A percentile compares a stretch with the other conserved stretches of the same genome.
These are phyloP conservation scores for Hevea brasiliensis DNA, from an alignment of 345 rosid genomes.

Conservation along the genomic window DNA sequence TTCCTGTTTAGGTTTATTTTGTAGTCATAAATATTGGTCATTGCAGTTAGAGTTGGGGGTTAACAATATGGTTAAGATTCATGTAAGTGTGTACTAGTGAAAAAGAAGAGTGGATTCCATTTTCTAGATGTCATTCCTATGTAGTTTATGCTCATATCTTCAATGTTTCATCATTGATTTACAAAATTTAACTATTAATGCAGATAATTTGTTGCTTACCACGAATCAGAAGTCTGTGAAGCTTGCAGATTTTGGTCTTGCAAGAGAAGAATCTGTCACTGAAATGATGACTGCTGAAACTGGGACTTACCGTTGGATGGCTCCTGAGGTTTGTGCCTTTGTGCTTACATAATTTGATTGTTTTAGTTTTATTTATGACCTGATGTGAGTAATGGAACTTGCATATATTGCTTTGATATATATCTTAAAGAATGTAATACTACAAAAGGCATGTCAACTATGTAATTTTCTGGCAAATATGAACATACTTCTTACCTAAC, in stretches of 20 bases:
- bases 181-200: slow-evolving; percentile 15
- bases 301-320: slow-evolving; percentile 99
- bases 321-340: slow-evolving; percentile 76
- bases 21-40: background rate
- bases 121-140: slow-evolving; percentile 13
- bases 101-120: slow-evolving; percentile 1
- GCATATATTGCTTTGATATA: no score
- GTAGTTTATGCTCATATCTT: background rate
- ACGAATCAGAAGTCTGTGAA: slow-evolving; percentile 74
- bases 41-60: slow-evolving; percentile 11
- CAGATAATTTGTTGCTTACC: slow-evolving; percentile 92
- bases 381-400: no score
- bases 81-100: slow-evolving; percentile 4
- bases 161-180: background rate
- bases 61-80: background rate
- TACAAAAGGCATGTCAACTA: background rate
- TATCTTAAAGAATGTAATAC: no score
- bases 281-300: slow-evolving; percentile 99
- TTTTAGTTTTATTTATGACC: background rate
- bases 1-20: background rate
- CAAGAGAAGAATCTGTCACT: slow-evolving; percentile 92
- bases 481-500: background rate
- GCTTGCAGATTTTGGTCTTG: slow-evolving; percentile 99
- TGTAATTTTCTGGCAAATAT: background rate
- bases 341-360: background rate